Base-by-base conservation (phyloP, 2,329 filamentous ascomycete species). In the Amauroascus verrucosus region DNA sequence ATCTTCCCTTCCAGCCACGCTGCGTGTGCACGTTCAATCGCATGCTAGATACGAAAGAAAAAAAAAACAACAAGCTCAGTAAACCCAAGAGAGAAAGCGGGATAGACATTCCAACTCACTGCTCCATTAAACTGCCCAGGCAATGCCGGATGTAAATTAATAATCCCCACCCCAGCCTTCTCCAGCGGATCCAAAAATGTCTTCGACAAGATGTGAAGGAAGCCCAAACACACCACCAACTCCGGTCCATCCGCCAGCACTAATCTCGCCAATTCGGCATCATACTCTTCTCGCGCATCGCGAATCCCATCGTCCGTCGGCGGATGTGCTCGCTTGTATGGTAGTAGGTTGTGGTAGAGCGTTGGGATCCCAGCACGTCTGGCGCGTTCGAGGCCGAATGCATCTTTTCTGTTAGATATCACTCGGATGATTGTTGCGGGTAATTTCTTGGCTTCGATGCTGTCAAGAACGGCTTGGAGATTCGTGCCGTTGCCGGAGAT, bases 101-200 rank as follows among this genome's bases (percentile, higher is more conserved):
- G 24, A n/a, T 2, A n/a, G 33, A 4, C 33, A 13, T 4, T 13
- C 9, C 3, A n/a, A 60, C 90, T 85, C 65, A 88, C 90, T 11
- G 48, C 48, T 14, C 48, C 48, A 51, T 51, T 51, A 28, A 51
- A 51, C 62, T 82, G 78, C 1, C 85, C 85, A 63, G 77, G 84
- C 38, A 87, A 68, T 2, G 84, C 82, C 9, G 88, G 88, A 64
- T 95, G 88, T 38, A 95, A 70, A 65, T 95, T 95, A 63, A 95
- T 90, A 43, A 91, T 82, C 22, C 76, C 78, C 33, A 91, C 75
- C 0, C 77, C 77, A 0, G 75, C 79, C 11, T 67, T 71, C 32
- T 79, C 76, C 6, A 95, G 65, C 1, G 87, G 86, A 7, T 78
- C 75, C 46, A 95, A 72, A 65, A 94, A 93, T 1, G 75, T 72